A percentile compares a stretch with the other conserved stretches of the same genome.
Evolutionary conservation across 75 land plant species (phyloP).

Genomic region (Cupressus sempervirens): DNA sequence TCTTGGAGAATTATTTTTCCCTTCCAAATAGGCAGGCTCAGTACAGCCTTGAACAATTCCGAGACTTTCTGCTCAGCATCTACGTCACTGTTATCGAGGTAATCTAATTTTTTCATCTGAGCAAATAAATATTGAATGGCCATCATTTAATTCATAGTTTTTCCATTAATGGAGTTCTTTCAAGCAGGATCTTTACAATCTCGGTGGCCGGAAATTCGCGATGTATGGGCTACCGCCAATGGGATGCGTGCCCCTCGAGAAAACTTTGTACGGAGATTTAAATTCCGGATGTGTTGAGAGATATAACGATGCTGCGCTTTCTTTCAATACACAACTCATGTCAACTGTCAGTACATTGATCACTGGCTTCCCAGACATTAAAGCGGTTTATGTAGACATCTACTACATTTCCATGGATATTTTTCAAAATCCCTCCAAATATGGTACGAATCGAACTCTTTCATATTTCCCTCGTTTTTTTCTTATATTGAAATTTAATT

Average conservation of each 20-base stretch:
- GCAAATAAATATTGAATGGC: background rate
- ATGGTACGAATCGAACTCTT: constrained; percentile 28
- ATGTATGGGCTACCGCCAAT: constrained; percentile 50
- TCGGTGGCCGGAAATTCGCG: constrained; percentile 57
- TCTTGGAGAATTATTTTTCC: constrained; percentile 30
- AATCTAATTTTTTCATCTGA: background rate
- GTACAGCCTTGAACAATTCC: constrained; percentile 14
- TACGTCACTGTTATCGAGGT: constrained; percentile 21
- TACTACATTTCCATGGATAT: constrained; percentile 27
- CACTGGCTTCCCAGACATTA: background rate
- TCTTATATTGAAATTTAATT: too few relatives aligned
- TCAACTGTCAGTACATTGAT: constrained; percentile 14
- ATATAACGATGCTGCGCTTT: constrained; percentile 25
- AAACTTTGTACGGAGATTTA: constrained; percentile 22
- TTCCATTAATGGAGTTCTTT: background rate
- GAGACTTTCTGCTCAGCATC: constrained; percentile 11
- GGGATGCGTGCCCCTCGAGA: constrained; percentile 49
- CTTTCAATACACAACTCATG: constrained; percentile 39
- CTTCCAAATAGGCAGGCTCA: constrained; percentile 13
- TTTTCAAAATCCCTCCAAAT: constrained; percentile 33
- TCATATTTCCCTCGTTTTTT: too few relatives aligned
- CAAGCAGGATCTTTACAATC: constrained; percentile 32
- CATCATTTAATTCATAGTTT: background rate
- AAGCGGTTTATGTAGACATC: constrained; percentile 37
- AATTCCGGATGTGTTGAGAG: constrained; percentile 26